Evolutionary conservation across 805 yeast genomes (phyloP).

Genomic region (Sugiyamaella floridensis): DNA sequence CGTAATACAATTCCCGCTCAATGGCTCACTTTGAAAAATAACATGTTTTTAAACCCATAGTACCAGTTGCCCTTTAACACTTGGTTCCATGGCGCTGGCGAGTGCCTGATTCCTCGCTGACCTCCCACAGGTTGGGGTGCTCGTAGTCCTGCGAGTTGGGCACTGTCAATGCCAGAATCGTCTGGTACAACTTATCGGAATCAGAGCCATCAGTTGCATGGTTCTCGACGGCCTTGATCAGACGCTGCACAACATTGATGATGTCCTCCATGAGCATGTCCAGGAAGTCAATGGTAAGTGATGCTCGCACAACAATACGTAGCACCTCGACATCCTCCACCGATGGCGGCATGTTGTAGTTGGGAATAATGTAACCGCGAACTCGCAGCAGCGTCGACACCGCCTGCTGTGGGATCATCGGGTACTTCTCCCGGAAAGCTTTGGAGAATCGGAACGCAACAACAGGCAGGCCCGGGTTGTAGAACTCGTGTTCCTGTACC

Average conservation of each 20-base stretch:
- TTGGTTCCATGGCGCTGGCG: neutral
- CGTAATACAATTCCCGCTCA: no score
- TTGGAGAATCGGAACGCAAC: constrained; percentile 75
- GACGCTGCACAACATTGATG: constrained; percentile 44
- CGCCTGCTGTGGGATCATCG: constrained; percentile 76
- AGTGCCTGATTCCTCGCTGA: constrained; percentile 7
- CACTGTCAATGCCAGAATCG: constrained; percentile 16
- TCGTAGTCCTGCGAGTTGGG: constrained; percentile 25
- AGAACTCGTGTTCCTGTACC: constrained; percentile 31
- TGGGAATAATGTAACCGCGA: constrained; percentile 83
- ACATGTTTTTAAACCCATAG: no score
- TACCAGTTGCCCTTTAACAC: neutral
- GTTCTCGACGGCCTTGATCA: constrained; percentile 41
- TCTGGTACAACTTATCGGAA: constrained; percentile 14
- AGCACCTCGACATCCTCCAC: constrained; percentile 61
- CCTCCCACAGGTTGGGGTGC: constrained; percentile 24
- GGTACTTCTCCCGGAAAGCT: constrained; percentile 50
- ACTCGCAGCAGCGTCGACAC: constrained; percentile 66
- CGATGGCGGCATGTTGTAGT: constrained; percentile 68
- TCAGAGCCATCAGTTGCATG: constrained; percentile 3
- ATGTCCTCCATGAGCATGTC: constrained; percentile 60
- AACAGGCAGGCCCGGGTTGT: constrained; percentile 77
- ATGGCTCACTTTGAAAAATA: no score
- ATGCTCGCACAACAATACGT: constrained; percentile 75
- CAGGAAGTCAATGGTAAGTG: constrained; percentile 55